Conservation (phyloP, 192 early-diverging fungal genomes). For the Gryganskiella cystojenkinii region DNA sequence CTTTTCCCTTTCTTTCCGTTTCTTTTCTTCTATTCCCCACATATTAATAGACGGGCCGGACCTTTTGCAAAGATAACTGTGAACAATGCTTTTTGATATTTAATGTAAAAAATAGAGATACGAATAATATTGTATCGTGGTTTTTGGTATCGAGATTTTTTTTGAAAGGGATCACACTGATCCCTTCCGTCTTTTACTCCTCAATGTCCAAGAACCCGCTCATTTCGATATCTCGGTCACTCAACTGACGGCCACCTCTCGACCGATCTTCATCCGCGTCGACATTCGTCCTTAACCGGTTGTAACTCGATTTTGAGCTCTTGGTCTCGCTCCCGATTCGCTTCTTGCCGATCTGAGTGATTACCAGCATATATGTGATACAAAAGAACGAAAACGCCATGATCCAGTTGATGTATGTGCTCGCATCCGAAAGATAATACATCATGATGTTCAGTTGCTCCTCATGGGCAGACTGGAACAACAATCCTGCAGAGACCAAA, state of each 20-base stretch:
- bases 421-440: constrained; percentile 49
- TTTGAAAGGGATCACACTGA: neutral
- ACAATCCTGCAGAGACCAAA: constrained; percentile 48
- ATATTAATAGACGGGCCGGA: too few relatives aligned
- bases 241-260: constrained; percentile 13
- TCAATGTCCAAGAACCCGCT: constrained; percentile 35
- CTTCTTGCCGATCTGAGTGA: constrained; percentile 48
- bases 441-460: constrained; percentile 50
- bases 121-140: too few relatives aligned
- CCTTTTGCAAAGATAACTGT: too few relatives aligned
- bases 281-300: constrained; percentile 27
- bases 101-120: too few relatives aligned
- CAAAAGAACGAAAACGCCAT: constrained; percentile 52
- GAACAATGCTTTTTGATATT: too few relatives aligned
- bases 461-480: constrained; percentile 52
- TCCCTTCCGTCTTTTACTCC: constrained; percentile 5
- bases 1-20: too few relatives aligned
- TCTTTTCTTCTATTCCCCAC: too few relatives aligned
- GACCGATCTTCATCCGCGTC: constrained; percentile 31
- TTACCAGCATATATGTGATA: constrained; percentile 31
- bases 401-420: constrained; percentile 56
- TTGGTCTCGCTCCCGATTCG: neutral
- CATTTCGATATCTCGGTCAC: constrained; percentile 37
- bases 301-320: constrained; percentile 16
- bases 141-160: neutral